phyloP scores from a whole-genome alignment of 768 basidiomycete genomes.

The Pleurotus platypus region DNA sequence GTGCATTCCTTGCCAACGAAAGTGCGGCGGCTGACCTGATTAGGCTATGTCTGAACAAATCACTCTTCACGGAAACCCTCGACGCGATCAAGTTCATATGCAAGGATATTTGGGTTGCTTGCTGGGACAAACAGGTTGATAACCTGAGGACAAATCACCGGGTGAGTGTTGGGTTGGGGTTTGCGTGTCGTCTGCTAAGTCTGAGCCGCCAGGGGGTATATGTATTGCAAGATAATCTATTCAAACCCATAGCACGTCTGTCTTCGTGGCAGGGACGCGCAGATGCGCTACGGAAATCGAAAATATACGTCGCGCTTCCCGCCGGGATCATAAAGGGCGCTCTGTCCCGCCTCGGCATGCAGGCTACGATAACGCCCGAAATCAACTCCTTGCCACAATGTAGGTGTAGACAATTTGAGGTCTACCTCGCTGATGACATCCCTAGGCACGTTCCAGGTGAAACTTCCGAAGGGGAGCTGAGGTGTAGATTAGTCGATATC shows the following conservation, averaged over 20 bases:
- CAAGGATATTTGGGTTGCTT: slow-evolving; percentile 91
- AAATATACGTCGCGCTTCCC: slow-evolving; percentile 74
- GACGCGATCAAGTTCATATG: slow-evolving; percentile 95
- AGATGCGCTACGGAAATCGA: slow-evolving; percentile 69
- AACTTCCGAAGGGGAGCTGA: slow-evolving; percentile 59
- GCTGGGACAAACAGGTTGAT: slow-evolving; percentile 94
- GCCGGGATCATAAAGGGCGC: slow-evolving; percentile 84
- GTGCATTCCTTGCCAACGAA: slow-evolving; percentile 15
- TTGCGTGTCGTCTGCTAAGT: background rate
- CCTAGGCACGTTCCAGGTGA: slow-evolving; percentile 80
- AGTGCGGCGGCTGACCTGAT: background rate
- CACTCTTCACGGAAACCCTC: slow-evolving; percentile 76
- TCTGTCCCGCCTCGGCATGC: slow-evolving; percentile 71
- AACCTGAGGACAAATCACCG: slow-evolving; percentile 94
- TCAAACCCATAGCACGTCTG: slow-evolving; percentile 79
- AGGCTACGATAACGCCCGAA: slow-evolving; percentile 75
- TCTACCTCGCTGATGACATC: no score
- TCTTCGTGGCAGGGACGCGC: slow-evolving; percentile 78
- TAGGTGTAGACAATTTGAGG: slow-evolving; percentile 22
- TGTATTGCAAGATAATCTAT: slow-evolving; percentile 88
- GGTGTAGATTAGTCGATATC: no score
- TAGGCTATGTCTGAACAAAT: slow-evolving; percentile 74
- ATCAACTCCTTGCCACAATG: slow-evolving; percentile 84
- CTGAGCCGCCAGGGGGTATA: slow-evolving; percentile 68
- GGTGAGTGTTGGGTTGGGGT: slow-evolving; percentile 29